Evolutionary conservation across 169 alveolate species (phyloP).

Genomic region (Eimeria sp.): DNA sequence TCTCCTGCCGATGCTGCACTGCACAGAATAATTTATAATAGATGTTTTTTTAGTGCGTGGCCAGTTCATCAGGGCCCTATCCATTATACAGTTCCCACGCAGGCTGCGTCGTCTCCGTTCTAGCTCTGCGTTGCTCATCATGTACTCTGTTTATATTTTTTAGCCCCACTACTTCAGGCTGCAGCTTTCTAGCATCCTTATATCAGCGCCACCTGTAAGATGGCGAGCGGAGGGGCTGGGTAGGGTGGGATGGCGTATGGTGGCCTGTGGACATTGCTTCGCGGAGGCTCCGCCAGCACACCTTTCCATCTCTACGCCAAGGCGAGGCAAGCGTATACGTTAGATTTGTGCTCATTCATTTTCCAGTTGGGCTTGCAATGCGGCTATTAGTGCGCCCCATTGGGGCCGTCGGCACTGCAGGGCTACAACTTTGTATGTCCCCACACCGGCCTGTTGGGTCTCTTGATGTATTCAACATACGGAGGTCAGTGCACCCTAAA

Average conservation of each 20-base stretch:
- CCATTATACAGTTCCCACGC: not conserved
- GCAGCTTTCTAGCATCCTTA: not conserved
- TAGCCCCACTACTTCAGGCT: not conserved
- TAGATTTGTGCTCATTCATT: not conserved
- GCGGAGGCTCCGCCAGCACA: not conserved
- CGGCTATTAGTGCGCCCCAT: not conserved
- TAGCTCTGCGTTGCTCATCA: not conserved
- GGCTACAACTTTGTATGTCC: not conserved
- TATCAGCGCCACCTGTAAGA: not conserved
- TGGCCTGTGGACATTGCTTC: not conserved
- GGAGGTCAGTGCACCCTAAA: not conserved
- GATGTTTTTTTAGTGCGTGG: not conserved
- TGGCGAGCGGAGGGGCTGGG: too few species aligned
- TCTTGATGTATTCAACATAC: not conserved
- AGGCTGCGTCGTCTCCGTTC: not conserved
- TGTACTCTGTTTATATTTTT: not conserved
- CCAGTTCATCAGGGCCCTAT: not conserved
- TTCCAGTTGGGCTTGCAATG: not conserved
- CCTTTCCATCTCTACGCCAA: too few species aligned
- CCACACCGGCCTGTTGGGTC: not conserved
- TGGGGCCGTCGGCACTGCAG: not conserved
- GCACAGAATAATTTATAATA: not conserved
- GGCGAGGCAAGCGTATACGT: not conserved
- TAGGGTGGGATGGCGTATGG: not conserved
- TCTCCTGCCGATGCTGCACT: not conserved